A percentile compares a stretch with the other conserved stretches of the same genome.
Conservation (phyloP, 2,329 filamentous ascomycete species). For the Septoria linicola region DNA sequence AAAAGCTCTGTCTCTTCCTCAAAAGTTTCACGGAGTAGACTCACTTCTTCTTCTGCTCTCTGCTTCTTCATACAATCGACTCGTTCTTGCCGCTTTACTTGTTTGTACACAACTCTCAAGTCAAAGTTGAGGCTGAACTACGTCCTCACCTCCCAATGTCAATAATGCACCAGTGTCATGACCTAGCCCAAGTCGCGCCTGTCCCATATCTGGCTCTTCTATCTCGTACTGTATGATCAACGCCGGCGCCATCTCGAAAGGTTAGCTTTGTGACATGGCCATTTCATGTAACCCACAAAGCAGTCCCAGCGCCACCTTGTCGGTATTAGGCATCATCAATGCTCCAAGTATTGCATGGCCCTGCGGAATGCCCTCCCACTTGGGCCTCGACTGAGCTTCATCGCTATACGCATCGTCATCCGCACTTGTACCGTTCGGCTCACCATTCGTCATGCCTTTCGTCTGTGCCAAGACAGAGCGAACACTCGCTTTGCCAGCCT, state of each 20-base stretch:
- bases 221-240: not conserved
- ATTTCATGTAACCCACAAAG: conserved; percentile 40
- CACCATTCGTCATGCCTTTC: conserved; percentile 16
- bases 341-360: conserved; percentile 50
- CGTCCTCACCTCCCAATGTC: not conserved
- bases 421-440: conserved; percentile 29
- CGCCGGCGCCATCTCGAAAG: conserved; percentile 7
- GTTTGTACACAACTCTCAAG: not conserved
- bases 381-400: conserved; percentile 29
- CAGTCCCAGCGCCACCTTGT: conserved; percentile 46
- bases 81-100: not conserved
- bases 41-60: not conserved
- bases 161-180: conserved; percentile 8
- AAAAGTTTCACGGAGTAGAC: not conserved
- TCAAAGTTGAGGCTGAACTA: not conserved
- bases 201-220: conserved; percentile 3
- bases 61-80: not conserved
- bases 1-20: not conserved
- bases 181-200: conserved; percentile 1
- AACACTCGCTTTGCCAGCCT: conserved; percentile 36
- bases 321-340: conserved; percentile 45
- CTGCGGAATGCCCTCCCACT: conserved; percentile 47
- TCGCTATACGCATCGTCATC: conserved; percentile 21
- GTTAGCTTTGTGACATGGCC: conserved; percentile 31
- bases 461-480: conserved; percentile 19